These are phyloP conservation scores for Salix koriyanagi DNA, from an alignment of 345 rosid genomes.

Conservation along the genomic window DNA sequence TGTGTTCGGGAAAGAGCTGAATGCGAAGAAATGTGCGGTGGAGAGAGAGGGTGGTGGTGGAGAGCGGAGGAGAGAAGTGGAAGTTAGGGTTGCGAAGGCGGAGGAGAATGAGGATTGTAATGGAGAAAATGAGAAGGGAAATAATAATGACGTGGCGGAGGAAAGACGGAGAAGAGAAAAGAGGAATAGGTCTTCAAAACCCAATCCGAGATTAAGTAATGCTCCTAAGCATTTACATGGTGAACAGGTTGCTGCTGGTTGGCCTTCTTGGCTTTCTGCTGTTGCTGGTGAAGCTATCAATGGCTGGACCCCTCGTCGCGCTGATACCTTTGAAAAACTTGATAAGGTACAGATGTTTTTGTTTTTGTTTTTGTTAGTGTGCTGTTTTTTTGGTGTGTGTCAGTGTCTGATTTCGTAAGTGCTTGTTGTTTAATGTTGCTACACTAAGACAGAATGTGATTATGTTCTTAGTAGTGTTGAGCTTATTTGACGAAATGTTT, in stretches of 20 bases:
- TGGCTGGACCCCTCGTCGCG: conserved; percentile 33
- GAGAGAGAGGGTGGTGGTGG: conserved; percentile 14
- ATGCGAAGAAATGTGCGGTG: background rate
- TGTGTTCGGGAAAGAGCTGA: conserved; percentile 29
- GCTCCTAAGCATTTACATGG: conserved; percentile 29
- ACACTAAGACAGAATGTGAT: background rate
- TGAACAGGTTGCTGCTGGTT: conserved; percentile 31
- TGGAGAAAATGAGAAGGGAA: background rate
- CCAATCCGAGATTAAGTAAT: conserved; percentile 29
- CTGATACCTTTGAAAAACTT: conserved; percentile 30
- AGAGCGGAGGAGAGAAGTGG: conserved; percentile 10
- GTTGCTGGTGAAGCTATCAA: conserved; percentile 34
- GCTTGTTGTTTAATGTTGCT: background rate
- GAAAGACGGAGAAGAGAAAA: conserved; percentile 4
- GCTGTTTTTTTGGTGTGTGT: background rate
- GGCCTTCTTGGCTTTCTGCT: conserved; percentile 35
- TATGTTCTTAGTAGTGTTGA: background rate
- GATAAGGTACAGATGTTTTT: conserved; percentile 17
- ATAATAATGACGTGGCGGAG: background rate
- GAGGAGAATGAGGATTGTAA: conserved; percentile 12
- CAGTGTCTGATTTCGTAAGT: background rate
- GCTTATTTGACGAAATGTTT: background rate
- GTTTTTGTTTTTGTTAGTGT: background rate
- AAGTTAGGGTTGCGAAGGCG: conserved; percentile 17
- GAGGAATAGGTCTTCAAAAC: conserved; percentile 18